Conservation (phyloP, 2,329 filamentous ascomycete genomes). For the Hortaea werneckii region DNA sequence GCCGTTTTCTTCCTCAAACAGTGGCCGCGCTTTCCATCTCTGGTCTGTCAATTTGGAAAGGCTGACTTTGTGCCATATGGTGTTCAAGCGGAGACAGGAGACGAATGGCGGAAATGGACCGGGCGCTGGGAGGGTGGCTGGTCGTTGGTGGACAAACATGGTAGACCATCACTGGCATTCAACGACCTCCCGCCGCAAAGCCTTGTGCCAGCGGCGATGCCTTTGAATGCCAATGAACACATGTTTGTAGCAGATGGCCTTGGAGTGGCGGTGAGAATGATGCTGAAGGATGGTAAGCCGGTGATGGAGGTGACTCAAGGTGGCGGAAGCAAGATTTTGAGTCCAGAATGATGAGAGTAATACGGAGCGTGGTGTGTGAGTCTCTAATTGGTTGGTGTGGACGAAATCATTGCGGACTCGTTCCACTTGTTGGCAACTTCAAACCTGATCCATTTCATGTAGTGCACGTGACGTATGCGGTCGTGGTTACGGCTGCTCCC, state of each 20-base stretch:
- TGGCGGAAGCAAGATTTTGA: not conserved
- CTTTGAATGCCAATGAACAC: not conserved
- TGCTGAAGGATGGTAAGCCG: not conserved
- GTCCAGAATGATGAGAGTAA: no score
- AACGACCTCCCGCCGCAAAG: not conserved
- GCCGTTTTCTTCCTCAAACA: conserved; percentile 10
- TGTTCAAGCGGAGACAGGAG: conserved; percentile 2
- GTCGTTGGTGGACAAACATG: not conserved
- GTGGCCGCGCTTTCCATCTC: conserved; percentile 7
- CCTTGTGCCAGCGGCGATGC: conserved; percentile 1
- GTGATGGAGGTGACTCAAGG: conserved; percentile 1
- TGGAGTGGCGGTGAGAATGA: conserved; percentile 7
- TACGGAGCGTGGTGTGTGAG: no score
- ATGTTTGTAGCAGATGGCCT: conserved; percentile 8
- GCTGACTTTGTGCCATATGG: conserved; percentile 6
- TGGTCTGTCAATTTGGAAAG: conserved; percentile 4
- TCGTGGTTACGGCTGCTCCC: no score
- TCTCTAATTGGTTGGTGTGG: no score
- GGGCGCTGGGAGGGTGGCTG: not conserved
- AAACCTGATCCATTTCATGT: no score
- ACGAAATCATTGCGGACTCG: no score
- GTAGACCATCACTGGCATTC: not conserved
- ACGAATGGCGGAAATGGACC: conserved; percentile 2
- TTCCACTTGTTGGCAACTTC: no score
- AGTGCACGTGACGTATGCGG: no score